Evolutionary conservation across 257 asterid genomes (phyloP).

Genomic region (Leptodermis oblonga): DNA sequence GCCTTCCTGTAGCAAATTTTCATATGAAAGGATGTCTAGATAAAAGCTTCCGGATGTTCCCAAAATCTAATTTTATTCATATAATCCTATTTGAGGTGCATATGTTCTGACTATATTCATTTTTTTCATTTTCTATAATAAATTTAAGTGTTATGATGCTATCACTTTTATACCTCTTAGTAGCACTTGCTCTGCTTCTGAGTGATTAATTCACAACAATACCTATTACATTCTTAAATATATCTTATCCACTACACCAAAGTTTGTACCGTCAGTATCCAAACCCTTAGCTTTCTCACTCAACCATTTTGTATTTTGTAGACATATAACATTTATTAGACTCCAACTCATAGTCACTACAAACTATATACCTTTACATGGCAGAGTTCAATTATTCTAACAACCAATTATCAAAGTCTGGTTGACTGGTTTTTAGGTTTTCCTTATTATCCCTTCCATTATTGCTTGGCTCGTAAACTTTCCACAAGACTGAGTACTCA

Average conservation of each 20-base stretch:
- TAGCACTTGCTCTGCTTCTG: neutral
- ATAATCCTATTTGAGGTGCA: no score
- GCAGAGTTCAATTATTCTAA: neutral
- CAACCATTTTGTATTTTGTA: neutral
- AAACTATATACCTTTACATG: neutral
- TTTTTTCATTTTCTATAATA: no score
- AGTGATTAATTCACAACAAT: neutral
- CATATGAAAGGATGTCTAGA: no score
- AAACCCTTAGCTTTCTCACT: neutral
- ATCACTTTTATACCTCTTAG: neutral
- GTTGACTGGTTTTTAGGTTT: neutral
- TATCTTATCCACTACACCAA: neutral
- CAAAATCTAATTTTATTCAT: no score
- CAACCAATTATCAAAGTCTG: neutral
- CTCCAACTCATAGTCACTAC: neutral
- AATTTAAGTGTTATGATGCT: no score
- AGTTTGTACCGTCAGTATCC: neutral
- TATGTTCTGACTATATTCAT: no score
- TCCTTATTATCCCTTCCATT: neutral
- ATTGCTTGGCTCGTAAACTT: neutral
- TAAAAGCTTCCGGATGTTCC: no score
- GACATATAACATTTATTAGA: neutral
- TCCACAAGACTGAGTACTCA: neutral
- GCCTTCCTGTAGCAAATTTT: slow-evolving; percentile 72
- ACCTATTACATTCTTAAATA: neutral